Conservation (phyloP, 2,329 filamentous ascomycete species). For the Diaporthe longicolla region DNA sequence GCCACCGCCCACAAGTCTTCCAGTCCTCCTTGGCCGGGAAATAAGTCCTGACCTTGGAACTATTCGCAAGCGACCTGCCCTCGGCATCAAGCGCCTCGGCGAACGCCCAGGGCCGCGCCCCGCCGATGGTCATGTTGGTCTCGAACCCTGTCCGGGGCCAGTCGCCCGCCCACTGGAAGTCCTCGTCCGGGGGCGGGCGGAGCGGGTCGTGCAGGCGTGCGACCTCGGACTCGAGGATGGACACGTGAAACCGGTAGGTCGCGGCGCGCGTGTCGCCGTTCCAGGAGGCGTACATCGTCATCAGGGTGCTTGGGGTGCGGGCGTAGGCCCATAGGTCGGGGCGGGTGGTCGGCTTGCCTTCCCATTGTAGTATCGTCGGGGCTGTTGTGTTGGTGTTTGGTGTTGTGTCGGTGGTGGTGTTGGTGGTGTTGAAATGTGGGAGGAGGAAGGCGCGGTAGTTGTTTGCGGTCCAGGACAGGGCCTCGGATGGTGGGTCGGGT, state of each 20-base stretch:
- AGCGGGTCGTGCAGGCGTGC: background rate
- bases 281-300: conserved; percentile 36
- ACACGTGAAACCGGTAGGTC: conserved; percentile 34
- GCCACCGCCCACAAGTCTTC: conserved; percentile 23
- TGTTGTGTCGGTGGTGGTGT: background rate
- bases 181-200: background rate
- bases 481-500: background rate
- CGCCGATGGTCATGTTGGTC: conserved; percentile 36
- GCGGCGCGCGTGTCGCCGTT: conserved; percentile 37
- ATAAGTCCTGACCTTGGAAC: conserved; percentile 35
- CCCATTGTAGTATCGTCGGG: background rate
- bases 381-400: too few species aligned
- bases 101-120: conserved; percentile 30
- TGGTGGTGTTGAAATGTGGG: background rate
- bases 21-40: conserved; percentile 22
- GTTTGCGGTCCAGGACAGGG: conserved; percentile 25
- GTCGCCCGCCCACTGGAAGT: conserved; percentile 26
- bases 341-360: conserved; percentile 20
- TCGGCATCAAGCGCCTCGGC: conserved; percentile 35
- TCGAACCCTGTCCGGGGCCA: conserved; percentile 31
- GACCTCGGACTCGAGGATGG: background rate
- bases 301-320: conserved; percentile 28
- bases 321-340: conserved; percentile 38
- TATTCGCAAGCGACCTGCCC: conserved; percentile 34
- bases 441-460: conserved; percentile 37